Evolutionary conservation across 2,329 filamentous ascomycete species (phyloP).

Genomic region (Cladophialophora exuberans): DNA sequence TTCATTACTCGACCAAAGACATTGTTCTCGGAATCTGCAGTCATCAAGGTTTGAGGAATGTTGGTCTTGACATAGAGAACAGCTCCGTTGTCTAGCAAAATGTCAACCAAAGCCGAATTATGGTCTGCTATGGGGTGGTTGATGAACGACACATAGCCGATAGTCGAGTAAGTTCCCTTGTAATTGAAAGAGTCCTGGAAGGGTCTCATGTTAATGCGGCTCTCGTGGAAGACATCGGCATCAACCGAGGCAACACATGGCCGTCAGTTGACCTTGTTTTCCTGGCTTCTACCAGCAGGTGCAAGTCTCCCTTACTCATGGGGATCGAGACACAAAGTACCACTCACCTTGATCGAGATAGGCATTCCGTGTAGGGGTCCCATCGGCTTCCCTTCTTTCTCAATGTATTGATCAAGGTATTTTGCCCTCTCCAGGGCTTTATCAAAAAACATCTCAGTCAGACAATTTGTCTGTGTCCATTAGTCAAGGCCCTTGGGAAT

Average conservation of each 20-base stretch:
- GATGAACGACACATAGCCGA: conserved; percentile 36
- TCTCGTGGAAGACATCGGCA: too few relatives aligned
- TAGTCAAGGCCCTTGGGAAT: background rate
- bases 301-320: background rate
- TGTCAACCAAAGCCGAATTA: conserved; percentile 34
- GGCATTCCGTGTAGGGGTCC: conserved; percentile 68
- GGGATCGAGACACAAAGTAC: too few relatives aligned
- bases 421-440: conserved; percentile 56
- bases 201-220: too few relatives aligned
- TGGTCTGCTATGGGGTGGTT: conserved; percentile 30
- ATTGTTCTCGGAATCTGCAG: conserved; percentile 63
- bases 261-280: too few relatives aligned
- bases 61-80: conserved; percentile 59
- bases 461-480: conserved; percentile 26
- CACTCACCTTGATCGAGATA: conserved; percentile 20
- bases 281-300: too few relatives aligned
- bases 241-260: too few relatives aligned
- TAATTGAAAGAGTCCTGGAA: conserved; percentile 42
- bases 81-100: conserved; percentile 45
- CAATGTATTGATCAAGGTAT: conserved; percentile 62
- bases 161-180: conserved; percentile 37
- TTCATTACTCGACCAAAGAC: conserved; percentile 63
- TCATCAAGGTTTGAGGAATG: conserved; percentile 53
- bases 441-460: conserved; percentile 52
- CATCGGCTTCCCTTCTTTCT: conserved; percentile 50